Base-by-base conservation (phyloP, 495 filamentous ascomycete genomes). In the Lasiosphaeria ovina region DNA sequence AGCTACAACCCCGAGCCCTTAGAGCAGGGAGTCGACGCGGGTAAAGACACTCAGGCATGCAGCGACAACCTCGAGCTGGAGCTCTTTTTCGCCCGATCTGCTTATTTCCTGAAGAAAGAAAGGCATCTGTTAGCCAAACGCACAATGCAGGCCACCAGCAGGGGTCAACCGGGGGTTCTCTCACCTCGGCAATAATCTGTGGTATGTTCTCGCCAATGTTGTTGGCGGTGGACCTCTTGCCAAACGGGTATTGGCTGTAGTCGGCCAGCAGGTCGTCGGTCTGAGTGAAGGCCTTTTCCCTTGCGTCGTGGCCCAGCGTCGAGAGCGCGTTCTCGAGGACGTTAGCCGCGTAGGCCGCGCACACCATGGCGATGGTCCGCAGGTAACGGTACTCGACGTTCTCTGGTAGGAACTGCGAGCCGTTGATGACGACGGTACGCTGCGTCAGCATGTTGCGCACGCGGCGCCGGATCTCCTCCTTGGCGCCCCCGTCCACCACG, bases 31-130 rank as follows among this genome's bases (percentile, higher is more conserved):
- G 79, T 97, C 93, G 67, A 98, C 86, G 75, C 93, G 84, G 58
- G 93, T 98, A 73, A 97, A 98, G 67, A 98, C 93, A 78, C 89
- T 96, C 74, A 98, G 81, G 76, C 93, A 96, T 61, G 93, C 93
- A 51, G 93, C 92, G 54, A 98, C 90, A 67, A 98, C 94, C 85
- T 98, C 94, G 66, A 98, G 79, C 69, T 98, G 94, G 62, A 98
- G 81, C 68, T 98, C 94, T 74, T 89, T 94, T 57, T 97, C 93
- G 76, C 90, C 93, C 62, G 78, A 82, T 62, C 82, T 87, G 67
- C 88, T 91, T 65, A 97, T 79, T 72, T 98, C 94, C 65, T 83
- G 38, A 24, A 38, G 32, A 51, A 6, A 54, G 33, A 34, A 9
- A 10, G 0, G 11, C n/a, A 1, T 54, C 6, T 12, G 4, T 17